Evolutionary conservation across 306 rosid species (phyloP).

Genomic region (Trifolium pratense): DNA sequence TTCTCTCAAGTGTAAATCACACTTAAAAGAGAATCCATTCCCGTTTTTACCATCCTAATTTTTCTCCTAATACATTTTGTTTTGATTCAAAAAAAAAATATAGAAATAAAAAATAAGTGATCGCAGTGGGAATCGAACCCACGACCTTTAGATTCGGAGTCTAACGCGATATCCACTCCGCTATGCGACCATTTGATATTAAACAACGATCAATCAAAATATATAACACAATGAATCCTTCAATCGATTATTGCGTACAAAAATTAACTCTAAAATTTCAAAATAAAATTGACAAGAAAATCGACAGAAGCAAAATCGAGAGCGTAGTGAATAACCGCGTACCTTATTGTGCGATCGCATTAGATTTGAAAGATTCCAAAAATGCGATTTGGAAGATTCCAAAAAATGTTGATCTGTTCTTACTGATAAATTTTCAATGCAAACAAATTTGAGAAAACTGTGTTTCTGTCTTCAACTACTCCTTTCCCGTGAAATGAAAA

Average conservation of each 20-base stretch:
- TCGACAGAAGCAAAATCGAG: neutral
- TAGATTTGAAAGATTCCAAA: neutral
- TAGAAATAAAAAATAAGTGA: no score
- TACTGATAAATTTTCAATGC: neutral
- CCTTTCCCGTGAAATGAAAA: neutral
- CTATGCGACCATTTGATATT: slow-evolving; percentile 60
- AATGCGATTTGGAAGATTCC: neutral
- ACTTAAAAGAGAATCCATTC: no score
- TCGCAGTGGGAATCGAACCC: slow-evolving; percentile 99
- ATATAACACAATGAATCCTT: neutral
- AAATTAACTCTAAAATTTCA: neutral
- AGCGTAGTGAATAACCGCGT: neutral
- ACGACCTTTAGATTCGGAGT: slow-evolving; percentile 99
- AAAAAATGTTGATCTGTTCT: neutral
- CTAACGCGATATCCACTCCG: slow-evolving; percentile 97
- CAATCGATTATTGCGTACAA: neutral
- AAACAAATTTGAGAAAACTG: slow-evolving; percentile 3
- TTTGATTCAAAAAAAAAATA: no score
- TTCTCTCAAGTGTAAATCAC: no score
- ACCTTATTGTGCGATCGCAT: neutral
- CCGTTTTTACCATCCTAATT: no score
- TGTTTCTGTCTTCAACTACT: neutral
- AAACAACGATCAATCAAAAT: neutral
- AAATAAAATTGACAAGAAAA: neutral
- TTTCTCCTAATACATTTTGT: no score